Base-by-base conservation (phyloP, 768 basidiomycete genomes). In the Suillus hirtellus region DNA sequence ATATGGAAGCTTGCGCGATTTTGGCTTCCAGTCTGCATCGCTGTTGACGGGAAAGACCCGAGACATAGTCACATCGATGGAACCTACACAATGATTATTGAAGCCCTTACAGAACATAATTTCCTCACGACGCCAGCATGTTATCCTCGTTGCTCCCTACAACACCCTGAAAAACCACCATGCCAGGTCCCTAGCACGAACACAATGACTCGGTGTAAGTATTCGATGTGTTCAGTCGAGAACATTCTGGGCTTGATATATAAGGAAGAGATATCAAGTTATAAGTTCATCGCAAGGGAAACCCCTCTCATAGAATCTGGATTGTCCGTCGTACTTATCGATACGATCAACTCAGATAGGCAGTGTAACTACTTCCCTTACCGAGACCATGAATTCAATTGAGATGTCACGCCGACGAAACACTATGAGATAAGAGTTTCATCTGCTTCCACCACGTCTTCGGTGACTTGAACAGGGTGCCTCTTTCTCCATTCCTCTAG, bases 401-500 rank as follows among this genome's bases (percentile, higher is more conserved):
- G 55, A 56, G 21, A 38, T 19, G 11, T 38, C 55, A 19, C 17
- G 17, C 55, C 17, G 24, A 58, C 24, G 10, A 38, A 56, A 21
- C 4, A 24, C 21, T 40, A 11, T 27, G 1, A 58, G 38, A 58
- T 58, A 58, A 40, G 55, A 27, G 21, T 38, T 21, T 3, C 8
- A 56, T 38, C 54, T 37, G 14, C 53, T 54, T 12, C 35, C 37
- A 56, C 37, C 15, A 15, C 55, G 38, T 40, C 55, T 24, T 40
- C 55, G 31, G 19, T 49, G n/a, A 55, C 56, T 37, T 63, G 62
- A 19, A 46, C 71, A 19, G 75, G 72, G 64, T 78, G 78, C 59
- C 80, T 76, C 60, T 73, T 83, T 65, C 90, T 78, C 95, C 95
- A 97, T 60, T 83, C 78, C 21, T 69, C 75, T 37, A 96, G 73